Base-by-base conservation (phyloP, 2,329 filamentous ascomycete genomes). In the Aspergillus sp. region DNA sequence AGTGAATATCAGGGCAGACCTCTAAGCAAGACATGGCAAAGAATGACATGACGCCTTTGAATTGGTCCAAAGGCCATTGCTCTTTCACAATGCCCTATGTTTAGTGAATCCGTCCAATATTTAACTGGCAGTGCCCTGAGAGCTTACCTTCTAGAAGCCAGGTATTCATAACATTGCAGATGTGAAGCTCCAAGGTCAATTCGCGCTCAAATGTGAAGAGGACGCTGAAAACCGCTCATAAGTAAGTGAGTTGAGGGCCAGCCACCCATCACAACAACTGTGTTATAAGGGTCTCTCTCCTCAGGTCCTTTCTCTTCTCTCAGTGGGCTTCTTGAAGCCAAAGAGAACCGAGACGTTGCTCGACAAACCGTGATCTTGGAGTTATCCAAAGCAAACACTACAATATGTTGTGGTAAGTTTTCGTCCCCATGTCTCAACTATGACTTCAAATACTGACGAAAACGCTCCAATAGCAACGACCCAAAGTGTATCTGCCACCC, bases 401-500 rank as follows among this genome's bases (percentile, higher is more conserved):
- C 53, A 42, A 38, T 7, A 57, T 53, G 55, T 22, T 54, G 44
- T 57, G 55, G 55, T 57, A 39, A 57, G 55, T 42, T 18, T 30
- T 18, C 26, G 8, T 7, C 24, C 26, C 24, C 38, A 17, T 13
- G 7, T 5, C 30, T 5, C 15, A n/a, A 30, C 26, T 26, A 44
- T 13, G 36, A 5, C 18, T 26, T 24, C 13, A 38, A 11, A 36
- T 22, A 26, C 30, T 42, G 18, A 56, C 43, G 22, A 34, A 43
- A 8, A 20, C 26, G 18, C n/a, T 26, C 13, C n/a, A 26, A 2
- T 26, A 70, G 68, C 45, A 41, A 62, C 48, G 56, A 68, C 11
- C 55, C 61, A 1, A 52, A 57, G 34, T 70, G 66, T 55, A 41
- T 41, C 57, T 69, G 67, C 55, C 66, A 70, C 18, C 61, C 62